phyloP scores from a whole-genome alignment of 495 filamentous ascomycete genomes.

The Elasticomyces elasticus region DNA sequence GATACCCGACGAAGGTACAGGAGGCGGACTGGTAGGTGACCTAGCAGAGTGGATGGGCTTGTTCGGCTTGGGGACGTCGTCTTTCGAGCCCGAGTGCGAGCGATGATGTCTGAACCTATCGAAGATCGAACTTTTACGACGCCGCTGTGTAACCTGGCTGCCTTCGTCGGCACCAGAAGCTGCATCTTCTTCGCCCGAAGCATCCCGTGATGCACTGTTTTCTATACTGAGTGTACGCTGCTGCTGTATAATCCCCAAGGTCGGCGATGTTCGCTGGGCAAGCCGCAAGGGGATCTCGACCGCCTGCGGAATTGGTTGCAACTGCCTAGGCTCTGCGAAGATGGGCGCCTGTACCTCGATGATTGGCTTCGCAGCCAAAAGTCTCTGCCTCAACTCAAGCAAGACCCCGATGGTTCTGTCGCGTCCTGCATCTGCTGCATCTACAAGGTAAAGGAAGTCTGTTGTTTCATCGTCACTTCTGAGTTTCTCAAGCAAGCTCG shows the following conservation, averaged over 20 bases:
- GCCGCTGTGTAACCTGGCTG: not conserved
- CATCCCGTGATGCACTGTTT: not conserved
- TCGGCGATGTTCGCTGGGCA: not conserved
- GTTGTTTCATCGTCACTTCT: slow-evolving; percentile 7
- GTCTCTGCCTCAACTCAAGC: slow-evolving; percentile 12
- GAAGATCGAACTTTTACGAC: slow-evolving; percentile 7
- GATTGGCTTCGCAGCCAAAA: slow-evolving; percentile 3
- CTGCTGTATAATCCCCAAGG: not conserved
- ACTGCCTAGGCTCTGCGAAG: not conserved
- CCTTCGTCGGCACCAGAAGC: slow-evolving; percentile 2
- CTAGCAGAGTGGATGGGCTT: not conserved
- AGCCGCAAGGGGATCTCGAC: not conserved
- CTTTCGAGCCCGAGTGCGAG: not conserved
- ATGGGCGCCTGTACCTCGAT: not conserved
- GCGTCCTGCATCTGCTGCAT: slow-evolving; percentile 14
- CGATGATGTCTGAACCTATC: slow-evolving; percentile 12
- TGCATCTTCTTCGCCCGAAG: slow-evolving; percentile 5
- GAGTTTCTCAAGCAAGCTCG: slow-evolving; percentile 14
- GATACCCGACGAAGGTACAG: not conserved
- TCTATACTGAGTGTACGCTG: slow-evolving; percentile 6
- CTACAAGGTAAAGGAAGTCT: slow-evolving; percentile 11
- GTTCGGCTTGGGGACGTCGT: not conserved
- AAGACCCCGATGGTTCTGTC: slow-evolving; percentile 13
- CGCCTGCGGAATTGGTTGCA: not conserved
- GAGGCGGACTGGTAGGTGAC: not conserved